Percentiles rank a stretch among this genome's conserved stretches.
Conservation (phyloP, 495 filamentous ascomycete genomes). For the Lophiotrema nucula region DNA sequence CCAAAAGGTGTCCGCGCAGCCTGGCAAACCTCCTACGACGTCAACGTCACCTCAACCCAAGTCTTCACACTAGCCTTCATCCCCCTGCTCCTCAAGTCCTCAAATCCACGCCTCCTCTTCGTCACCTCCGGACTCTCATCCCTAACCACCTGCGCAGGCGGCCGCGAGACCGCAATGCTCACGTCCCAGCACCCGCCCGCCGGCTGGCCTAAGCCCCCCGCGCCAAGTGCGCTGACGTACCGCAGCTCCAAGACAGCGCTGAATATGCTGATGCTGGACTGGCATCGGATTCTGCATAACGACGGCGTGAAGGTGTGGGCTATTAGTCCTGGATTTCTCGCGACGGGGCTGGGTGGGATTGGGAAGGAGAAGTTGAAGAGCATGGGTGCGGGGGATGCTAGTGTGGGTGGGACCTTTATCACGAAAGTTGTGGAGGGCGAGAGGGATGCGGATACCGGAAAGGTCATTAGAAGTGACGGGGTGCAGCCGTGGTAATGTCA, state of each 20-base stretch:
- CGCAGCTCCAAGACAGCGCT: constrained; percentile 22
- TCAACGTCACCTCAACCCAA: constrained; percentile 29
- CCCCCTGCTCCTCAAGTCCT: constrained; percentile 28
- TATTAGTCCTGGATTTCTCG: constrained; percentile 28
- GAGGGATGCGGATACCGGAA: constrained; percentile 23
- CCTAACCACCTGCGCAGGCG: neutral
- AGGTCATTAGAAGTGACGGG: constrained; percentile 10
- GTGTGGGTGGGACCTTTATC: constrained; percentile 18
- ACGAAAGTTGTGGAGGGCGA: constrained; percentile 22
- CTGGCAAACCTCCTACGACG: constrained; percentile 16
- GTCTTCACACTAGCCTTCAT: constrained; percentile 21
- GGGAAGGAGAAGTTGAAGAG: constrained; percentile 19
- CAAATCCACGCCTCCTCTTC: constrained; percentile 23
- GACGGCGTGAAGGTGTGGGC: constrained; percentile 24
- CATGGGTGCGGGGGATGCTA: constrained; percentile 19
- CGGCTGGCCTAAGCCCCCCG: constrained; percentile 20
- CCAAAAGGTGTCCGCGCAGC: constrained; percentile 19
- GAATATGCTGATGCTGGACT: constrained; percentile 32
- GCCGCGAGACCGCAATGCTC: neutral
- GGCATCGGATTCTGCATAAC: constrained; percentile 16
- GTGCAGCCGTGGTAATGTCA: constrained; percentile 21
- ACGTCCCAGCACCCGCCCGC: neutral
- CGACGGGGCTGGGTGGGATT: constrained; percentile 18
- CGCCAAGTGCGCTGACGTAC: constrained; percentile 1
- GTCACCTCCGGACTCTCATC: constrained; percentile 30